Conservation (phyloP, 768 basidiomycete genomes). For the Rubroboletus satanas region DNA sequence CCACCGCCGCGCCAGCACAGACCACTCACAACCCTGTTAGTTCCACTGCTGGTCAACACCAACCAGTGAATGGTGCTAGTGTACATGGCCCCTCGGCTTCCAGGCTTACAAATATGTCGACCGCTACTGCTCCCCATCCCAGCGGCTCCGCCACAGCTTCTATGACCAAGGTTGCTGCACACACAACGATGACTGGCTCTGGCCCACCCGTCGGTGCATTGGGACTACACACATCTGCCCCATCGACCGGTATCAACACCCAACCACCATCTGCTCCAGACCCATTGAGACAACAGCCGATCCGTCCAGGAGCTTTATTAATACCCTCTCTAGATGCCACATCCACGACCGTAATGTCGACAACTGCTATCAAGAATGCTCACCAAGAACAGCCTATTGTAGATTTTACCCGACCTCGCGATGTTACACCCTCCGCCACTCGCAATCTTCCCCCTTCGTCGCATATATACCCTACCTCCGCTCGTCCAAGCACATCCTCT, state of each 20-base stretch:
- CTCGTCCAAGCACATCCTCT: slow-evolving; percentile 21
- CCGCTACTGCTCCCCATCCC: not conserved
- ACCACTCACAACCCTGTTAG: not conserved
- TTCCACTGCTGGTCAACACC: slow-evolving; percentile 7
- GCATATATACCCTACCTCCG: slow-evolving; percentile 20
- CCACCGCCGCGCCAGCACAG: slow-evolving; percentile 3
- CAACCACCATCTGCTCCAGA: slow-evolving; percentile 17
- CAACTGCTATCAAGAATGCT: slow-evolving; percentile 14
- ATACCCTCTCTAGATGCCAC: slow-evolving; percentile 16
- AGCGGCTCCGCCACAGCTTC: slow-evolving; percentile 1
- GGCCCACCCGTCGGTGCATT: slow-evolving; percentile 1
- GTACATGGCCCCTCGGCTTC: slow-evolving; percentile 8
- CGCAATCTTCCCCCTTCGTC: slow-evolving; percentile 21
- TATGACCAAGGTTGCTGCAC: slow-evolving; percentile 6
- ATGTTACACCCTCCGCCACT: slow-evolving; percentile 9
- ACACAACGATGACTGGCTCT: slow-evolving; percentile 2
- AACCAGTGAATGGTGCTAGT: slow-evolving; percentile 1
- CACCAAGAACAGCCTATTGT: slow-evolving; percentile 18
- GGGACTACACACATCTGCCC: slow-evolving; percentile 7
- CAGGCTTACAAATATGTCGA: slow-evolving; percentile 8
- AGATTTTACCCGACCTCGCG: slow-evolving; percentile 26
- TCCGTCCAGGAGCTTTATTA: slow-evolving; percentile 13
- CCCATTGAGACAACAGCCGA: slow-evolving; percentile 17
- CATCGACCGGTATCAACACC: slow-evolving; percentile 1
- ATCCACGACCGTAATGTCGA: slow-evolving; percentile 9